Evolutionary conservation across 352 stramenopile genomes (phyloP).

Genomic region (Phytophthora nicotianae): DNA sequence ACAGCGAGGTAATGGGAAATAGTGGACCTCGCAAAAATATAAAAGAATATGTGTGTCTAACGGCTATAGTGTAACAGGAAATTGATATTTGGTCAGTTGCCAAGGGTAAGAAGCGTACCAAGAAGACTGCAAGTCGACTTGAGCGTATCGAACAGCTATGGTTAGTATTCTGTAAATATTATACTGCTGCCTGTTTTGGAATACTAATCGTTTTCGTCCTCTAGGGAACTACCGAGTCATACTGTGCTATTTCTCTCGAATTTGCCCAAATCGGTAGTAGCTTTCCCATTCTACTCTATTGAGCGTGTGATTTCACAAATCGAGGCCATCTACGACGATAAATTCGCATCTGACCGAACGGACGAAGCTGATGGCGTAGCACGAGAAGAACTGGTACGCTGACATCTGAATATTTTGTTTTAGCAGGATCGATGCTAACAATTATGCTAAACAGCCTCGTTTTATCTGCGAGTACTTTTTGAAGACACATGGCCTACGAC

Average conservation of each 20-base stretch:
- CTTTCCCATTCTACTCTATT: conserved; percentile 67
- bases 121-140: conserved; percentile 46
- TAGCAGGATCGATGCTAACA: not conserved
- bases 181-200: not conserved
- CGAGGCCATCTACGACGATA: conserved; percentile 81
- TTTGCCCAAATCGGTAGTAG: conserved; percentile 71
- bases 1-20: conserved; percentile 23
- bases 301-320: conserved; percentile 59
- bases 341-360: conserved; percentile 60
- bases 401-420: not conserved
- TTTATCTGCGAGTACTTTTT: conserved; percentile 81
- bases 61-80: conserved; percentile 41
- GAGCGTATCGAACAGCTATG: conserved; percentile 58
- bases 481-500: conserved; percentile 63
- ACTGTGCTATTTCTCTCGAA: conserved; percentile 74
- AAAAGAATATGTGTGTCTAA: not conserved
- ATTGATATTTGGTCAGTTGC: conserved; percentile 66
- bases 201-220: not conserved
- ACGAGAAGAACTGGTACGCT: conserved; percentile 50
- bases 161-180: conserved; percentile 22
- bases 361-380: conserved; percentile 70
- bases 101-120: conserved; percentile 49
- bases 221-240: conserved; percentile 54
- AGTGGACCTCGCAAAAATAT: not conserved
- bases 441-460: conserved; percentile 39